A percentile compares a stretch with the other conserved stretches of the same genome.
phyloP scores from a whole-genome alignment of 2,329 filamentous ascomycete species.

The Parastagonospora nodorum region DNA sequence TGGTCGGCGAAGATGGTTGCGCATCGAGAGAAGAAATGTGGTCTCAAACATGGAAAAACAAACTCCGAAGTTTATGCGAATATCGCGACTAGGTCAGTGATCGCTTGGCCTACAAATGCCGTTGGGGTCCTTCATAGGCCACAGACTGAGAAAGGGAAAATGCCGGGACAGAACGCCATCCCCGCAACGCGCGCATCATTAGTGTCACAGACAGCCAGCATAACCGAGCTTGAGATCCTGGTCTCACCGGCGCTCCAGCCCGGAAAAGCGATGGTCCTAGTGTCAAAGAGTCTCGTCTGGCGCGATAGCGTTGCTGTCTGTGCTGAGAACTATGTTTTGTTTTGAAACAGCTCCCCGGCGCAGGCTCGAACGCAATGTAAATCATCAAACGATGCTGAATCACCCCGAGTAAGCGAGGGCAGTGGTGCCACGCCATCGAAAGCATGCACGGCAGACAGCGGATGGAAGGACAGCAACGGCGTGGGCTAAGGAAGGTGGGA shows the following conservation, averaged over 20 bases:
- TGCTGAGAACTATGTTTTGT: neutral
- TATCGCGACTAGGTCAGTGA: no score
- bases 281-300: neutral
- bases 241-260: constrained; percentile 1
- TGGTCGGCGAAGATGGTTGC: no score
- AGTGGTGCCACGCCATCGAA: no score
- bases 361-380: neutral
- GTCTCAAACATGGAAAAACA: no score
- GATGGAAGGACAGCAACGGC: no score
- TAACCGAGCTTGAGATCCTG: constrained; percentile 3
- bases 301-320: neutral
- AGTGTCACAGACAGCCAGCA: neutral
- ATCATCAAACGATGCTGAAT: neutral
- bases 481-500: no score
- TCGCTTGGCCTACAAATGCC: neutral
- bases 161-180: neutral
- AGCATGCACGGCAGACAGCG: no score
- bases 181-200: constrained; percentile 1
- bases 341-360: neutral
- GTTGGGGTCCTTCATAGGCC: no score
- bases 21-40: no score
- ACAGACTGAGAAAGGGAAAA: neutral
- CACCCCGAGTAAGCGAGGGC: no score
- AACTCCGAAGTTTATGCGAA: no score
- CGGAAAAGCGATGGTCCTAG: neutral